Evolutionary conservation across 805 yeast genomes (phyloP).

Genomic region (Ogataea ramenticola): DNA sequence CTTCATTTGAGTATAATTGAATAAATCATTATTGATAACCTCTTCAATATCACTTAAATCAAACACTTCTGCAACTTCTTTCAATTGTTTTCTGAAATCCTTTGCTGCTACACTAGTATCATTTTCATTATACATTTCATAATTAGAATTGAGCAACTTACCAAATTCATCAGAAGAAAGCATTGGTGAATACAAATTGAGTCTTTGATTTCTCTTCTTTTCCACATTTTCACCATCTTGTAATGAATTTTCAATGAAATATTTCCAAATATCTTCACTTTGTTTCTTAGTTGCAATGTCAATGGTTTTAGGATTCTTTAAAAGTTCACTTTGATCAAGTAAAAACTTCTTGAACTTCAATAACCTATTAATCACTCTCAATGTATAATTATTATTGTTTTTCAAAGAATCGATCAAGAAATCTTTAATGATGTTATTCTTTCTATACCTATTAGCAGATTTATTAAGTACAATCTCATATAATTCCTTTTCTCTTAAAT

Average conservation of each 20-base stretch:
- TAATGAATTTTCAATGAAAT: slow-evolving; percentile 7
- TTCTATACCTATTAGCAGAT: slow-evolving; percentile 16
- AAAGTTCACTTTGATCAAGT: slow-evolving; percentile 19
- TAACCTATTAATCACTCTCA: slow-evolving; percentile 21
- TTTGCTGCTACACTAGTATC: slow-evolving; percentile 4
- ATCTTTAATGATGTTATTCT: slow-evolving; percentile 16
- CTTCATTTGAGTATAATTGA: background rate
- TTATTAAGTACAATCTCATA: slow-evolving; percentile 22
- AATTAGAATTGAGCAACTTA: slow-evolving; percentile 7
- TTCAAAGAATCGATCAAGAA: slow-evolving; percentile 20
- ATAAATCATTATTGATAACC: background rate
- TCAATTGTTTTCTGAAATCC: slow-evolving; percentile 10
- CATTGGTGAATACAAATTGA: slow-evolving; percentile 6
- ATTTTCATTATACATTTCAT: background rate
- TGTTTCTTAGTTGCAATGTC: slow-evolving; percentile 22
- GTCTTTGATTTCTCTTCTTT: background rate
- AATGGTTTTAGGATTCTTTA: slow-evolving; percentile 19
- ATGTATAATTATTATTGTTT: slow-evolving; percentile 18
- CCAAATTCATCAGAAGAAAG: slow-evolving; percentile 26
- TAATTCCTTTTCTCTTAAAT: slow-evolving; percentile 27
- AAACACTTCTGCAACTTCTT: background rate
- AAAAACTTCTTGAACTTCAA: slow-evolving; percentile 26
- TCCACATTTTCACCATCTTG: no score
- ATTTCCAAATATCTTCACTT: slow-evolving; percentile 24
- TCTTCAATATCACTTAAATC: background rate